Base-by-base conservation (phyloP, 495 filamentous ascomycete species). In the Jackrogersella minutella region DNA sequence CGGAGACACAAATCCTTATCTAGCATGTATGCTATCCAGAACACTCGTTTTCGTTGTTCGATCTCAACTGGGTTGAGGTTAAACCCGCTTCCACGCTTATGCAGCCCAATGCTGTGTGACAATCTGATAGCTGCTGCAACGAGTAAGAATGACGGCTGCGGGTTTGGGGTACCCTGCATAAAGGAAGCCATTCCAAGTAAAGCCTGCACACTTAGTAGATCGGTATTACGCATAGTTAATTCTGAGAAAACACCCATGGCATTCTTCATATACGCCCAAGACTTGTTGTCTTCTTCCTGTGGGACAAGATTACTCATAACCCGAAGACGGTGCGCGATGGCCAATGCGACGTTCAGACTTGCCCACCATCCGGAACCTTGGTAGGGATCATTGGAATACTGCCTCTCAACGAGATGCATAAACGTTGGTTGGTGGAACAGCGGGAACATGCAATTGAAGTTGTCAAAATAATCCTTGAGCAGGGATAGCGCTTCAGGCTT, bases 341-440 rank as follows among this genome's bases (percentile, higher is more conserved):
- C 95, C 21, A 99, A 82, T 0, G 91, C 93, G 63, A 97, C 90
- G 72, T 99, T 99, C 67, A 99, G 84, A 74, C 92, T 95, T 5
- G 94, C 95, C 93, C 96, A 99, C 95, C 95, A 99, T 8, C 95
- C 95, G 22, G 92, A 95, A 36, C 93, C 93, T 73, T 94, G 91
- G 68, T 96, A 97, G n/a, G 94, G 95, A 70, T 97, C 89, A 33
- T 83, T 79, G 13, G 93, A 93, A 77, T 97, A 99, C 69, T 98
- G 93, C 64, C 89, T 87, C 66, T 97, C 92, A 17, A 97, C 92
- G 11, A 98, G 79, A 72, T 96, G 92, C 91, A 97, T 97, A 72
- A 99, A 99, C 0, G 95, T 97, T 11, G 94, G 93, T 75, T 97
- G 93, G 73, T 99, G 95, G 73, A 96, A 99, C 2, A 99, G 83